These are phyloP conservation scores for Escovopsis sp. DNA, from an alignment of 2,329 filamentous ascomycete species.

Conservation along the genomic window DNA sequence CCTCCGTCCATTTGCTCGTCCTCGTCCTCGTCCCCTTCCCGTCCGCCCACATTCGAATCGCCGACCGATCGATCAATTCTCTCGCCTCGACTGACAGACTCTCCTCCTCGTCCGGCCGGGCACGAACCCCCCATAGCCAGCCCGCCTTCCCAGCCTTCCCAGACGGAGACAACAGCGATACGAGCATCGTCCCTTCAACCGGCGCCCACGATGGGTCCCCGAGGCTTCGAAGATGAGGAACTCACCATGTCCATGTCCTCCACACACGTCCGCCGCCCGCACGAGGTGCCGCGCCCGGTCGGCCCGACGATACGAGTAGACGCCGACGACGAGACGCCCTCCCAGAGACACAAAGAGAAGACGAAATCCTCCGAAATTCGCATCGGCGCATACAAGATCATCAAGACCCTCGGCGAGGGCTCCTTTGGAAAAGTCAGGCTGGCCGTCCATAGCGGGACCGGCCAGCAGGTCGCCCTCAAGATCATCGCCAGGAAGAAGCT, in stretches of 20 bases:
- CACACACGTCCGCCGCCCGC: slow-evolving; percentile 42
- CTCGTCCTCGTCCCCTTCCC: background rate
- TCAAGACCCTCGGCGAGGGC: slow-evolving; percentile 84
- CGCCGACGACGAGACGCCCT: slow-evolving; percentile 18
- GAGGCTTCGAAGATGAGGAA: slow-evolving; percentile 64
- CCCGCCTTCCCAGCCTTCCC: no score
- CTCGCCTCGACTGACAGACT: no score
- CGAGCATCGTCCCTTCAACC: no score
- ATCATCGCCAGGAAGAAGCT: slow-evolving; percentile 95
- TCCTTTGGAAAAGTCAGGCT: slow-evolving; percentile 99
- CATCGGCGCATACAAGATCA: slow-evolving; percentile 80
- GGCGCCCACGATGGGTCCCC: slow-evolving; percentile 29
- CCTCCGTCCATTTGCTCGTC: no score
- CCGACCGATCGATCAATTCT: no score
- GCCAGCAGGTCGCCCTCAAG: slow-evolving; percentile 92
- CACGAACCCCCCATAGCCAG: no score
- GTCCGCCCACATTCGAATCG: no score
- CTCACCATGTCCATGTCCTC: slow-evolving; percentile 62
- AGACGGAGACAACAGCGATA: no score
- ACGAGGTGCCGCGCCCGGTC: slow-evolving; percentile 12
- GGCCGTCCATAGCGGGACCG: slow-evolving; percentile 79
- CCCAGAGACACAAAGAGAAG: slow-evolving; percentile 14
- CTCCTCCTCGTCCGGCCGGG: no score
- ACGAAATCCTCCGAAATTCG: slow-evolving; percentile 62
- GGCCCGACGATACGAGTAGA: slow-evolving; percentile 15